These are phyloP conservation scores for Akanthomyces muscarius DNA, from an alignment of 2,329 filamentous ascomycete genomes.

Conservation along the genomic window DNA sequence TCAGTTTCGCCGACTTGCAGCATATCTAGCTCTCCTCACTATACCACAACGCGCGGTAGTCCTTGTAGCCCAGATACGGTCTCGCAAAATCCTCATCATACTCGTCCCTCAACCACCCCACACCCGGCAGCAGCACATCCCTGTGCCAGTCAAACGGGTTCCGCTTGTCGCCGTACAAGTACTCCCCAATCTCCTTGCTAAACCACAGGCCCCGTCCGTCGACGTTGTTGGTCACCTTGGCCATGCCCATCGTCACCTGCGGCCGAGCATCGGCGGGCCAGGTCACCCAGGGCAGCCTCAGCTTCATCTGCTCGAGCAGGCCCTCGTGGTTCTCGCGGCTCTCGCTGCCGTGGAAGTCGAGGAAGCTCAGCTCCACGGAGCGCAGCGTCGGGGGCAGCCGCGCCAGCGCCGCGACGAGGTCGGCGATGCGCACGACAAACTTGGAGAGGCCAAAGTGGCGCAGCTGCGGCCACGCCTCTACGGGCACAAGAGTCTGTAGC, in stretches of 20 bases:
- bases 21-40: not conserved
- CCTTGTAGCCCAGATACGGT: not conserved
- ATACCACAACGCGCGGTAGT: conserved; percentile 7
- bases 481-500: conserved; percentile 28
- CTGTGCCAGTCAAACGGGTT: not conserved
- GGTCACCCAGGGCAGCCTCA: not conserved
- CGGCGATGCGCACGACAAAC: conserved; percentile 25
- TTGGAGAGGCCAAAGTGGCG: conserved; percentile 29
- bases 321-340: not conserved
- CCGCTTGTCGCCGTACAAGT: not conserved
- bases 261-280: not conserved
- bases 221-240: not conserved
- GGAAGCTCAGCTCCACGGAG: conserved; percentile 32
- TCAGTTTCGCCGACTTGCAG: no score
- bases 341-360: conserved; percentile 24
- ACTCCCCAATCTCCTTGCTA: not conserved
- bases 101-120: conserved; percentile 1
- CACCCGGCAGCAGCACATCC: not conserved
- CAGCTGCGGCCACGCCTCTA: conserved; percentile 27
- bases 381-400: conserved; percentile 26
- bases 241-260: conserved; percentile 1
- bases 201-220: not conserved
- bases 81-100: conserved; percentile 5
- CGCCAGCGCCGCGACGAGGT: conserved; percentile 28
- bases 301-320: not conserved